Evolutionary conservation across 83 land plant genomes (phyloP).

Genomic region (Diphasiastrum complanatum): DNA sequence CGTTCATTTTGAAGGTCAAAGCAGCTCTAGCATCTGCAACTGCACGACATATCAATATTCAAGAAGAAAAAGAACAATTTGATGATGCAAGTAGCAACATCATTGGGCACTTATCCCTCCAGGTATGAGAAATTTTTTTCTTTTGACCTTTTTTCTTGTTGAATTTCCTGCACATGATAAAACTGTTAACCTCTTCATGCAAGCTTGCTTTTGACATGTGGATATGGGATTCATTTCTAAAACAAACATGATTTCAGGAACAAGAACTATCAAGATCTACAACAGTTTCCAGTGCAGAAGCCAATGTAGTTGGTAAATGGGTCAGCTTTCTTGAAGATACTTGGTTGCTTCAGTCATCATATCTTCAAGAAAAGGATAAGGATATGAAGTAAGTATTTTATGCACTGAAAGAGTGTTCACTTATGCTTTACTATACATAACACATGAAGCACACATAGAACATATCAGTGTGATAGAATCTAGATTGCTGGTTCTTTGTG

Average conservation of each 20-base stretch:
- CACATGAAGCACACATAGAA: too few species aligned
- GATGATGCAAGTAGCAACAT: constrained; percentile 73
- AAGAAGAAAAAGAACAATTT: constrained; percentile 78
- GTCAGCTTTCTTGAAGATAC: constrained; percentile 70
- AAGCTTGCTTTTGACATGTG: background rate
- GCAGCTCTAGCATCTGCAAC: constrained; percentile 42
- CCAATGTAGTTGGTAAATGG: constrained; percentile 55
- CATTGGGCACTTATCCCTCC: constrained; percentile 46
- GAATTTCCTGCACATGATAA: background rate
- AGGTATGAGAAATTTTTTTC: constrained; percentile 49
- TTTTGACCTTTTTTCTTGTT: background rate
- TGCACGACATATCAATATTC: constrained; percentile 55
- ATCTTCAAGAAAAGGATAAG: constrained; percentile 41
- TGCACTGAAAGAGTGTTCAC: too few species aligned
- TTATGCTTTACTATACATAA: too few species aligned
- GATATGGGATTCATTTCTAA: background rate
- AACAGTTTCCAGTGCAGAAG: constrained; percentile 49
- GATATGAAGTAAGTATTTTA: constrained; percentile 50
- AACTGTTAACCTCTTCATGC: background rate
- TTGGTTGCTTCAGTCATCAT: constrained; percentile 52
- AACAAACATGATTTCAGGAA: constrained; percentile 61
- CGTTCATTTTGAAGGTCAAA: constrained; percentile 43
- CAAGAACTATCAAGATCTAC: constrained; percentile 56
- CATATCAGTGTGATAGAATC: too few species aligned
- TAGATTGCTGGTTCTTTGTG: too few species aligned